phyloP scores from a whole-genome alignment of 306 rosid species.

The Ormosia emarginata region DNA sequence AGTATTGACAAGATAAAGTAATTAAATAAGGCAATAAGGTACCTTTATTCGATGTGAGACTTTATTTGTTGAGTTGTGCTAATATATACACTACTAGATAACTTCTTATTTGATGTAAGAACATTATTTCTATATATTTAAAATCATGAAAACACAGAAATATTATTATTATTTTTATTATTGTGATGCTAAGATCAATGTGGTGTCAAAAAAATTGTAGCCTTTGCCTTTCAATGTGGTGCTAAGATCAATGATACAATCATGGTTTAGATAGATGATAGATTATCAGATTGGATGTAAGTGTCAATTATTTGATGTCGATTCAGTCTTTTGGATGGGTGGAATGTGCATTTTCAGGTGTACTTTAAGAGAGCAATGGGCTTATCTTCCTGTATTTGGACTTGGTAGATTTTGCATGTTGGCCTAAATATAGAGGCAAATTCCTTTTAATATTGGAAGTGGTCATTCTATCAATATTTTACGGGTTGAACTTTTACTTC shows the following conservation, averaged over 20 bases:
- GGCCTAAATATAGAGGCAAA: not conserved
- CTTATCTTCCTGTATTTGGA: not conserved
- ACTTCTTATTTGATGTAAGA: no score
- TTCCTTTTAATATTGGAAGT: constrained; percentile 17
- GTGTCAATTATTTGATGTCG: not conserved
- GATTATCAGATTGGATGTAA: not conserved
- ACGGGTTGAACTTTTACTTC: constrained; percentile 41
- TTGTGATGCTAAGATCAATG: no score
- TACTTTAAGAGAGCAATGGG: not conserved
- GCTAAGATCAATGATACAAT: not conserved
- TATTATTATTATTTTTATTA: no score
- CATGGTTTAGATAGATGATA: not conserved
- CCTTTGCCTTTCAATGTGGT: not conserved
- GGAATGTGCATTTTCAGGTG: not conserved
- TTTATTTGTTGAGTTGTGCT: no score
- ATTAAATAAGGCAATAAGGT: no score
- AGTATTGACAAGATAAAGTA: no score
- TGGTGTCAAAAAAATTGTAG: no score
- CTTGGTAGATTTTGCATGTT: not conserved
- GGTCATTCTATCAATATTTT: constrained; percentile 38
- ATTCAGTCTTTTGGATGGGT: not conserved
- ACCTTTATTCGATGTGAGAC: no score
- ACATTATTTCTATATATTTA: no score
- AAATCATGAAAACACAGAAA: no score
- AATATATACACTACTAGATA: no score